Conservation (phyloP, 2,329 filamentous ascomycete genomes). For the Fusarium nisikadoi region DNA sequence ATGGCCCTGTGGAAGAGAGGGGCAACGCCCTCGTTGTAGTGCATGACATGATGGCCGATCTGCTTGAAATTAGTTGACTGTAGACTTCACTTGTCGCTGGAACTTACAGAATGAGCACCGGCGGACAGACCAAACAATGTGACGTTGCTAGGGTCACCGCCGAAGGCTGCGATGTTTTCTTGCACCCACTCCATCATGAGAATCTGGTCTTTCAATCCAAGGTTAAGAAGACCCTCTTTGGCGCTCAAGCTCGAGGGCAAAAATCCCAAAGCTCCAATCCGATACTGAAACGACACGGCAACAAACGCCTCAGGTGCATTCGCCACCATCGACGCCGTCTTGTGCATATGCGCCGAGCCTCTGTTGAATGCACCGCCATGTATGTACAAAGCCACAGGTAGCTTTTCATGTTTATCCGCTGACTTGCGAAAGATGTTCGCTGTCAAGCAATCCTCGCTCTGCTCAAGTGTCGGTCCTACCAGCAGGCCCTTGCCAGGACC, state of each 20-base stretch:
- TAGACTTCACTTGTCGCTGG: rapidly evolving
- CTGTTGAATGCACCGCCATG: constrained; percentile 61
- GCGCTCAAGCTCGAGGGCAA: constrained; percentile 63
- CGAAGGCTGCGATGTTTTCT: constrained; percentile 64
- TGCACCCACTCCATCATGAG: constrained; percentile 64
- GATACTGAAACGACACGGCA: constrained; percentile 61
- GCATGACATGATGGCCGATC: constrained; percentile 75
- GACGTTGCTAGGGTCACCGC: constrained; percentile 62
- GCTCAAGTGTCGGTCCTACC: constrained; percentile 40
- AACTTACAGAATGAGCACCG: constrained; percentile 61
- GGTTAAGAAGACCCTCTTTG: constrained; percentile 64
- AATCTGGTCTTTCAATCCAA: constrained; percentile 64
- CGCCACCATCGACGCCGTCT: constrained; percentile 70
- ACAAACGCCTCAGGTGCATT: constrained; percentile 62
- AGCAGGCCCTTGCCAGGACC: constrained; percentile 41
- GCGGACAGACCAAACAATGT: constrained; percentile 52
- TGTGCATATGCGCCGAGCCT: constrained; percentile 62
- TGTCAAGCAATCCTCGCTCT: constrained; percentile 65
- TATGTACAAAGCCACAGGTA: constrained; percentile 65
- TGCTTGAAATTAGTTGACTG: constrained; percentile 42
- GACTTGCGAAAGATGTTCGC: constrained; percentile 61
- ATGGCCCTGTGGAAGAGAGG: constrained; percentile 64
- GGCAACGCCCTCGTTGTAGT: constrained; percentile 54
- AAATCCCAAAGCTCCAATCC: constrained; percentile 70
- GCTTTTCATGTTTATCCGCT: constrained; percentile 33